phyloP scores from a whole-genome alignment of 2,329 filamentous ascomycete species.

The Hirsutella rhossiliensis region DNA sequence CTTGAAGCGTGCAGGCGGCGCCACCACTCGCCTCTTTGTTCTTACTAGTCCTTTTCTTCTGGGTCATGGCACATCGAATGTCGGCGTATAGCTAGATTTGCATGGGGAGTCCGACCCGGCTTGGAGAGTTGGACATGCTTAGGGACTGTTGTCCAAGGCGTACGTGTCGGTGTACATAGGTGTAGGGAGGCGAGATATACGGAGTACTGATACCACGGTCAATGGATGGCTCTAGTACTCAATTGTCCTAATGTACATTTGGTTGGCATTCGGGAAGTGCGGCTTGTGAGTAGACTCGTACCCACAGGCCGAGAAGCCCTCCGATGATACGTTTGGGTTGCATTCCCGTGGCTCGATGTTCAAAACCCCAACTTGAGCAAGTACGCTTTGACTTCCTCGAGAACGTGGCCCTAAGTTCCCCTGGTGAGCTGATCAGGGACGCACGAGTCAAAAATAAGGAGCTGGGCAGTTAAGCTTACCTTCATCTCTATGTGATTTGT shows the following conservation, averaged over 20 bases:
- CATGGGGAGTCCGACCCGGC: conserved; percentile 6
- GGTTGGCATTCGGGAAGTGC: neutral
- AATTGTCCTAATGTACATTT: conserved; percentile 7
- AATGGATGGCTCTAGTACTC: conserved; percentile 4
- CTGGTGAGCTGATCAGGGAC: conserved; percentile 5
- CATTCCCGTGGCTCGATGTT: neutral
- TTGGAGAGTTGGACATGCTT: conserved; percentile 6
- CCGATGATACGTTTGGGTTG: neutral
- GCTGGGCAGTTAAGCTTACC: conserved; percentile 30
- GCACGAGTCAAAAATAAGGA: too few species aligned
- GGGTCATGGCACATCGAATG: conserved; percentile 4
- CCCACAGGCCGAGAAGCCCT: neutral
- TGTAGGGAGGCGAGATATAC: conserved; percentile 10
- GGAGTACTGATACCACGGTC: conserved; percentile 11
- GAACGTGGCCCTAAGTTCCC: conserved; percentile 18
- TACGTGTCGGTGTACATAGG: conserved; percentile 12
- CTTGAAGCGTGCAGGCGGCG: neutral
- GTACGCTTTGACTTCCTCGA: conserved; percentile 17
- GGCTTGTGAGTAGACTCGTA: too few species aligned
- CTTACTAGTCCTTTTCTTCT: conserved; percentile 1
- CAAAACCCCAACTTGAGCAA: conserved; percentile 23
- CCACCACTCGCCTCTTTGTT: neutral
- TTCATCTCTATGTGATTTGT: conserved; percentile 68
- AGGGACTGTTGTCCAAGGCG: neutral
- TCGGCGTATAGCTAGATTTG: conserved; percentile 12